phyloP scores from a whole-genome alignment of 352 stramenopile genomes.

The Globisporangium paddicum region DNA sequence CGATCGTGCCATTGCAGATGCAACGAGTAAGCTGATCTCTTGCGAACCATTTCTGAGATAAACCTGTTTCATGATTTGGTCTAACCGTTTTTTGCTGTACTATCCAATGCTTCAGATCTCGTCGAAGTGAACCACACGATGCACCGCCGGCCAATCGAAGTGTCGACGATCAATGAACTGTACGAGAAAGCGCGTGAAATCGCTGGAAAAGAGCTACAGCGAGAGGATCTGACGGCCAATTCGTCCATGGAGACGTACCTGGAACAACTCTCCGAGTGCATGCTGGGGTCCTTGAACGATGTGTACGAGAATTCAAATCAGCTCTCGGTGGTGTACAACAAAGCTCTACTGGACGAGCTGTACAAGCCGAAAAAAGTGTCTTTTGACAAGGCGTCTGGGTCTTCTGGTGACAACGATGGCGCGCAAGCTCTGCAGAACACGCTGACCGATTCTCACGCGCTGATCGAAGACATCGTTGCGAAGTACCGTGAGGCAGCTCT shows the following conservation, averaged over 20 bases:
- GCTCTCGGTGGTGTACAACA: constrained; percentile 40
- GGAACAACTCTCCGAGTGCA: constrained; percentile 49
- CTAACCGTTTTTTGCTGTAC: not conserved
- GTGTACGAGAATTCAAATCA: constrained; percentile 31
- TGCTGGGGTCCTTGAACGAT: constrained; percentile 25
- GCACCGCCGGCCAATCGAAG: constrained; percentile 28
- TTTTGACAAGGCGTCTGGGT: constrained; percentile 6
- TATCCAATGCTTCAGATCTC: constrained; percentile 13
- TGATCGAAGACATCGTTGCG: constrained; percentile 33
- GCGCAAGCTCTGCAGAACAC: constrained; percentile 31
- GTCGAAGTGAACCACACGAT: constrained; percentile 27
- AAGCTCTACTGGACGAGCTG: constrained; percentile 37
- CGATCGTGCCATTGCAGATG: constrained; percentile 20
- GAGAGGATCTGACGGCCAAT: constrained; percentile 34
- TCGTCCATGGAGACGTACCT: constrained; percentile 35
- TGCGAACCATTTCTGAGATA: not conserved
- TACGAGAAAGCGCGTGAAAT: constrained; percentile 29
- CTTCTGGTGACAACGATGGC: constrained; percentile 20
- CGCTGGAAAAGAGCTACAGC: constrained; percentile 30
- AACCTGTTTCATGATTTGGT: not conserved
- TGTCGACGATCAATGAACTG: constrained; percentile 21
- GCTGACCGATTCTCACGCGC: constrained; percentile 24
- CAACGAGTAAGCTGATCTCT: constrained; percentile 27
- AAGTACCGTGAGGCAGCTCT: constrained; percentile 36
- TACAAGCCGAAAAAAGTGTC: constrained; percentile 17